A percentile compares a stretch with the other conserved stretches of the same genome.
Evolutionary conservation across 2,329 filamentous ascomycete species (phyloP).

Genomic region (Basipetospora chlamydospora): DNA sequence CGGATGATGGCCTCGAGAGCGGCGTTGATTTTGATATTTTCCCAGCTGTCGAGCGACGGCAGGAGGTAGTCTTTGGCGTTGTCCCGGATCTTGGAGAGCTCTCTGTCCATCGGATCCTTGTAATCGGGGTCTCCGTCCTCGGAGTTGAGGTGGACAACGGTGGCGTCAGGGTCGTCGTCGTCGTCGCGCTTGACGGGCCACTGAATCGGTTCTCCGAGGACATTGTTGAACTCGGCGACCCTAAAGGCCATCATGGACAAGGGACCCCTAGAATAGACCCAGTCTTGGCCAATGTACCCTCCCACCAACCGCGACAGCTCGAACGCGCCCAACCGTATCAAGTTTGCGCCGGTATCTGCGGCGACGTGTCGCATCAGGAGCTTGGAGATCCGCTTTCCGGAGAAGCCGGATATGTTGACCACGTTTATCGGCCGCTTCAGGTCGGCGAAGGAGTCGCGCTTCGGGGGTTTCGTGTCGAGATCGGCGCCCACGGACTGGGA

Average conservation of each 20-base stretch:
- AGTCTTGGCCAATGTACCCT: conserved; percentile 52
- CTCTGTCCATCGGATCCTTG: conserved; percentile 24
- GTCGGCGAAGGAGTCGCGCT: conserved; percentile 3
- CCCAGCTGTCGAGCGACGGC: conserved; percentile 36
- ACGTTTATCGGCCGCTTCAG: conserved; percentile 23
- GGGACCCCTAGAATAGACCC: conserved; percentile 29
- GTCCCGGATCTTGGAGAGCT: conserved; percentile 27
- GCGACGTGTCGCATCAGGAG: conserved; percentile 50
- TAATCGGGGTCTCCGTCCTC: conserved; percentile 11
- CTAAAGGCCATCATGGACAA: conserved; percentile 42
- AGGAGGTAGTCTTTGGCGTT: conserved; percentile 15
- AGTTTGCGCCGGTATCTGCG: conserved; percentile 44
- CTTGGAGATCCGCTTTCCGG: conserved; percentile 22
- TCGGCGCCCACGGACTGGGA: conserved; percentile 9
- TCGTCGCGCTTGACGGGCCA: conserved; percentile 19
- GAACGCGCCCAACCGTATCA: conserved; percentile 54
- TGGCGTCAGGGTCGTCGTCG: conserved; percentile 14
- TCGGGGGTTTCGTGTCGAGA: conserved; percentile 7
- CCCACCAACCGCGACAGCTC: conserved; percentile 57
- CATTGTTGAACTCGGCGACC: conserved; percentile 35
- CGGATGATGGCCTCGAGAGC: conserved; percentile 42
- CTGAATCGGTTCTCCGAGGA: conserved; percentile 12
- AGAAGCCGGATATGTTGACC: conserved; percentile 22
- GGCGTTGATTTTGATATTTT: conserved; percentile 44
- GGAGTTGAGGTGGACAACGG: conserved; percentile 12